Conservation (phyloP, 345 rosid species). For the Linum trigynum region DNA sequence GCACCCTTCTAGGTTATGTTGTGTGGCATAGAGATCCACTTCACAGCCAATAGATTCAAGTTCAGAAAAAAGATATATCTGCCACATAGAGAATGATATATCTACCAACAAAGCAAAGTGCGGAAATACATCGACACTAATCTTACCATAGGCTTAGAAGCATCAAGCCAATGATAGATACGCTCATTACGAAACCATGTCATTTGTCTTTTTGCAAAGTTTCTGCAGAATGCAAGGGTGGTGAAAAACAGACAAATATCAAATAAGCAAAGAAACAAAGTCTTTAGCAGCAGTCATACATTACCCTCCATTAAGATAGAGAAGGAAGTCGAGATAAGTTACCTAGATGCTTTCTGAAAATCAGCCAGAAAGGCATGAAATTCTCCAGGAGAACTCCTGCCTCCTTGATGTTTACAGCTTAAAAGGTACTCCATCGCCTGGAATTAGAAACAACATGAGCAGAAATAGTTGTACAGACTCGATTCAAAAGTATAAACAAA, state of each 20-base stretch:
- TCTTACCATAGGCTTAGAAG: conserved; percentile 72
- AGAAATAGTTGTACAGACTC: background rate
- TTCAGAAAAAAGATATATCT: background rate
- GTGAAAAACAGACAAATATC: background rate
- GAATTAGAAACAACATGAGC: conserved; percentile 13
- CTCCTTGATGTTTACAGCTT: conserved; percentile 45
- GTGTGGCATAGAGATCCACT: no score
- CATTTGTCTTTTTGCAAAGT: conserved; percentile 89
- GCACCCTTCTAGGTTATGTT: no score
- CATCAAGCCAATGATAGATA: conserved; percentile 86
- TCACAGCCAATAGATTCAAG: no score
- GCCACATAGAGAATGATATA: no score
- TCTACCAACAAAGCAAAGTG: no score
- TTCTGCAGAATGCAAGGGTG: conserved; percentile 31
- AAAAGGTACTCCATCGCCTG: conserved; percentile 84
- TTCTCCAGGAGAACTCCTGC: conserved; percentile 54
- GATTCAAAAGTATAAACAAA: background rate
- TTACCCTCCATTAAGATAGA: background rate
- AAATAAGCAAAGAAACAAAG: no score
- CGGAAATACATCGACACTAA: background rate
- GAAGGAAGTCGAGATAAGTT: conserved; percentile 10
- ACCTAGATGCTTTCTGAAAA: conserved; percentile 90
- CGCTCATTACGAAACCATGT: conserved; percentile 87
- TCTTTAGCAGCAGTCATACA: no score
- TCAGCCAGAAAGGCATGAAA: conserved; percentile 54